Conservation (phyloP, 176 grass and related monocot species). For the Neostapfia colusana region DNA sequence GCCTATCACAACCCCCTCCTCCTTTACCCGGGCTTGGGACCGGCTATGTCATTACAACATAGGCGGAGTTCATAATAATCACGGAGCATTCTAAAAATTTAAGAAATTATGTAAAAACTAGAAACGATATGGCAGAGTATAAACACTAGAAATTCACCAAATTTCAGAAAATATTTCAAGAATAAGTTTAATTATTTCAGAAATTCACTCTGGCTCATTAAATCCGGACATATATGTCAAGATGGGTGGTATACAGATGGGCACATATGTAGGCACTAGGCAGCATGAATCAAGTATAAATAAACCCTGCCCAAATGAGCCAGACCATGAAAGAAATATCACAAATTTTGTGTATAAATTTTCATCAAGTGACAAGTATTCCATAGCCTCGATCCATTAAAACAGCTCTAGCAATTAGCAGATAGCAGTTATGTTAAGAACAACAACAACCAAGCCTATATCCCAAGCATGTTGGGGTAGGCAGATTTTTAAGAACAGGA, state of each 20-base stretch:
- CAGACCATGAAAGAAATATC: neutral
- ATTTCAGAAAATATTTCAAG: constrained; percentile 9
- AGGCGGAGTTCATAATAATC: neutral
- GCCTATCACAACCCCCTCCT: too few relatives aligned
- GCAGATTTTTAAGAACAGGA: constrained; percentile 4
- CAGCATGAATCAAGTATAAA: constrained; percentile 20
- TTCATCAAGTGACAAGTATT: constrained; percentile 11
- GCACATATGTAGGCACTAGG: neutral
- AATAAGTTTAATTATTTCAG: neutral
- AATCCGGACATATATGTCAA: constrained; percentile 13
- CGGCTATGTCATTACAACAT: too few relatives aligned
- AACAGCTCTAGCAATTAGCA: constrained; percentile 20
- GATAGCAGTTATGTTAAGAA: constrained; percentile 7
- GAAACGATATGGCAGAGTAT: neutral
- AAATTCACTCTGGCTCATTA: neutral
- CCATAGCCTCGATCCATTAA: constrained; percentile 17
- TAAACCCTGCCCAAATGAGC: neutral
- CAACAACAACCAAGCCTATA: too few relatives aligned
- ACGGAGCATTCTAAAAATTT: neutral
- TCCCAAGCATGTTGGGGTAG: too few relatives aligned
- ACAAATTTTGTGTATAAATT: constrained; percentile 16
- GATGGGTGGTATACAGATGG: neutral
- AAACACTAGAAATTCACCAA: neutral
- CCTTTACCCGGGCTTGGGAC: too few relatives aligned
- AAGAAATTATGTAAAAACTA: neutral